Base-by-base conservation (phyloP, 2,329 filamentous ascomycete species). In the Calonectria pauciramosa region DNA sequence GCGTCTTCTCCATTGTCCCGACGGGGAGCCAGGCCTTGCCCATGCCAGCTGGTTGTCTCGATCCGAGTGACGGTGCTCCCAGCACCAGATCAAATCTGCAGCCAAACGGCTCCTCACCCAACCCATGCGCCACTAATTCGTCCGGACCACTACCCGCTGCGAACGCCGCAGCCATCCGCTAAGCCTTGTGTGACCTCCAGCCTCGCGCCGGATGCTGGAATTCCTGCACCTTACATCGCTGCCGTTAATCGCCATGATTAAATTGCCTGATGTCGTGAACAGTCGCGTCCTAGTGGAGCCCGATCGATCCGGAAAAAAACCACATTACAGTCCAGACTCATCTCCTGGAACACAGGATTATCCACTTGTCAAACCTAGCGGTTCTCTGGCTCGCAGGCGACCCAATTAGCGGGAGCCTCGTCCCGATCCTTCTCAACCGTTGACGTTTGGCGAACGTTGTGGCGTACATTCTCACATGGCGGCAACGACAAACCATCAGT, bases 31-130 rank as follows among this genome's bases (percentile, higher is more conserved):
- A 69, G 51, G 60, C 44, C 63, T 68, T 67, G 69, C 59, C 70
- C 54, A 38, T 67, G 69, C 51, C 44, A 32, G 36, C 75, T 63
- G 60, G 71, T 74, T 63, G 52, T 49, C 60, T 73, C 70, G 75
- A 76, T 67, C 68, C 66, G 38, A 30, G 72, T 52, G 65, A 68
- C 65, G 41, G 76, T 80, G 72, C 32, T 44, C 75, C 75, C 63
- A 77, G 68, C 68, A 70, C 54, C 32, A 76, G 70, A 77, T 79
- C 75, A 79, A 68, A 70, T 74, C 64, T 77, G 77, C 72, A 76
- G 54, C 54, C 68, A 70, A 63, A 73, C 70, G 67, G 47, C 69
- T 71, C 75, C 73, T 66, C 70, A 67, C 76, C 52, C 76, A 68
- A 70, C 69, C 67, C 60, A 77, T 72, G 71, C 77, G 54, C 72